Base-by-base conservation (phyloP, 2,329 filamentous ascomycete genomes). In the Trematosphaeria pertusa region DNA sequence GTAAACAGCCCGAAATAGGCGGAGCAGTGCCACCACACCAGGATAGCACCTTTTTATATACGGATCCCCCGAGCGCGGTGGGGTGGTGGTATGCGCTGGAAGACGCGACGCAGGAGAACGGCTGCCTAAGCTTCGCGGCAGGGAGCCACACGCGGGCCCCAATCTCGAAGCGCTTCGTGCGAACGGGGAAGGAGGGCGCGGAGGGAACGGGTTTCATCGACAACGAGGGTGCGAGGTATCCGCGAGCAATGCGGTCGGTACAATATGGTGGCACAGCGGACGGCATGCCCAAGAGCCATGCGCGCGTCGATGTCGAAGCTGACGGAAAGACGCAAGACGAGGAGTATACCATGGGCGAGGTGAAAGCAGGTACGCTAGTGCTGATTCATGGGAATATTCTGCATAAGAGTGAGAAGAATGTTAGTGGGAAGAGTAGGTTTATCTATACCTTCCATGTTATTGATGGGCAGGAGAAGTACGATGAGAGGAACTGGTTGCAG, bases 361-460 rank as follows among this genome's bases (percentile, higher is more conserved):
- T 97, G 43, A 93, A 92, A 76, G 91, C 92, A 0, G 94, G 94
- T 0, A 89, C 88, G 36, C 72, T 99, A 71, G 91, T 97, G 37
- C 75, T 99, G 52, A 97, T 99, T 56, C 93, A 99, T 75, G 94
- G 94, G 1, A 97, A 97, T 72, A 75, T 97, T 61, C 70, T 97
- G 75, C 94, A 99, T 74, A 96, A 96, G 83, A 97, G 92, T 69
- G 91, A 96, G 82, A 89, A 83, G 79, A 99, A 99, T 70, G 81
- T 83, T 45, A 96, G 92, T 69, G 74, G 81, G 55, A 93, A 90
- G 78, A 91, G 92, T 17, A 81, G 93, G 57, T 95, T 94, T 68
- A 96, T 97, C 43, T 99, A 97, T 73, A 97, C 94, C 0, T 99
- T 97, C 71, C 94, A 99, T 76, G 84, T 96, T 47, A 97, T 97